phyloP scores from a whole-genome alignment of 345 rosid species.

The Gossypium turneri region DNA sequence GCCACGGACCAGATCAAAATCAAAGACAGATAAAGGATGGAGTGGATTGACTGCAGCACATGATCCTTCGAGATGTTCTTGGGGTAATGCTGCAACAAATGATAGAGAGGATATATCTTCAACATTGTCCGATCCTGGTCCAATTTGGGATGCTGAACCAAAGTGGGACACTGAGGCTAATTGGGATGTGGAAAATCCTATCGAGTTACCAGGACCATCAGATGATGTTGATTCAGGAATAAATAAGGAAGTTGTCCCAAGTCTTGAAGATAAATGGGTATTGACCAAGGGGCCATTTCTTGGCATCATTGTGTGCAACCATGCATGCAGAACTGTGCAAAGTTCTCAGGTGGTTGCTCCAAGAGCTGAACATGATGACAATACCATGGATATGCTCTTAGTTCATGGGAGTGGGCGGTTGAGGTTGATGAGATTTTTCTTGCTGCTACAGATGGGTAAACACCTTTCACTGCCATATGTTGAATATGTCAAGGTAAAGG shows the following conservation, averaged over 20 bases:
- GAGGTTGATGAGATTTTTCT: conserved; percentile 75
- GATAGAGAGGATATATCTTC: conserved; percentile 96
- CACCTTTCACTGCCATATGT: conserved; percentile 94
- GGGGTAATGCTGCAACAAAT: conserved; percentile 71
- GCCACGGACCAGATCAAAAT: conserved; percentile 96
- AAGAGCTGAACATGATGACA: conserved; percentile 82
- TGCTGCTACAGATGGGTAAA: conserved; percentile 78
- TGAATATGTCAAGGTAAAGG: conserved; percentile 82
- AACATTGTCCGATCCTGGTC: conserved; percentile 95
- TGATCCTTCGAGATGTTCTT: conserved; percentile 69
- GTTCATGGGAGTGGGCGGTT: conserved; percentile 92
- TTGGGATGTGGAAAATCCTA: conserved; percentile 80
- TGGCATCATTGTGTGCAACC: conserved; percentile 92
- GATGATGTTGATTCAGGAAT: conserved; percentile 64
- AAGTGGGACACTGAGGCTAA: conserved; percentile 82
- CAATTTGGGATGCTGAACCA: conserved; percentile 98
- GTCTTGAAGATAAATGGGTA: conserved; percentile 72
- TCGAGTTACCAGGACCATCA: conserved; percentile 80
- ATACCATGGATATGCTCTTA: conserved; percentile 77
- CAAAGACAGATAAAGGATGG: conserved; percentile 90
- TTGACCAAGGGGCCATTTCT: conserved; percentile 75
- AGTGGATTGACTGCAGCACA: conserved; percentile 62
- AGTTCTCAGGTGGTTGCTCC: conserved; percentile 97
- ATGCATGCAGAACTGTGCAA: conserved; percentile 94
- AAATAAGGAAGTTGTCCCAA: conserved; percentile 50